Conservation (phyloP, 2,329 filamentous ascomycete species). For the Sclerotinia trifoliorum region DNA sequence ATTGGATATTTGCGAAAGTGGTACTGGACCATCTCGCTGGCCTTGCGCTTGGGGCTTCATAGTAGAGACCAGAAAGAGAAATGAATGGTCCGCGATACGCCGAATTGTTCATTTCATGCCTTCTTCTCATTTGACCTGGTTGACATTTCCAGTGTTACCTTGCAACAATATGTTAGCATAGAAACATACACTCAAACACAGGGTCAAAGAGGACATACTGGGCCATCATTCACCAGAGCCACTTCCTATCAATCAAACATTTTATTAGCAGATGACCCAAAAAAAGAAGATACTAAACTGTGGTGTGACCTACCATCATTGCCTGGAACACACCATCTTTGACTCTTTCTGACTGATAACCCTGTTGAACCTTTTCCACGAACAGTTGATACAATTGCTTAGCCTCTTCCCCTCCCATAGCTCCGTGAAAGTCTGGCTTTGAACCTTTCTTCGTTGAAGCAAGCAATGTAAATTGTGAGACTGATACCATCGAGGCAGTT, state of each 20-base stretch:
- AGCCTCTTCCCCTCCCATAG: slow-evolving; percentile 75
- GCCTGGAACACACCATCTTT: slow-evolving; percentile 97
- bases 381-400: slow-evolving; percentile 82
- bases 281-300: background rate
- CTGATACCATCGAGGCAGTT: slow-evolving; percentile 46
- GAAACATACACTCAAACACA: background rate
- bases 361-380: slow-evolving; percentile 68
- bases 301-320: slow-evolving; percentile 69
- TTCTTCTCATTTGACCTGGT: slow-evolving; percentile 30
- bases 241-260: slow-evolving; percentile 57
- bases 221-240: slow-evolving; percentile 81
- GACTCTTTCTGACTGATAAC: slow-evolving; percentile 72
- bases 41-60: background rate
- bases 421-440: slow-evolving; percentile 92
- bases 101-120: slow-evolving; percentile 18
- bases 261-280: background rate
- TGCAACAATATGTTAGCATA: background rate
- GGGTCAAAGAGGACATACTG: slow-evolving; percentile 44
- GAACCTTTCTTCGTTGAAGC: slow-evolving; percentile 93
- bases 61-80: background rate
- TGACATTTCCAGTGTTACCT: slow-evolving; percentile 40
- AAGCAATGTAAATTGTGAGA: slow-evolving; percentile 94
- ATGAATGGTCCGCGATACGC: background rate
- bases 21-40: background rate
- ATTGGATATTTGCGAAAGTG: background rate